Conservation (phyloP, 2,329 filamentous ascomycete genomes). For the Trichoderma guizhouense region DNA sequence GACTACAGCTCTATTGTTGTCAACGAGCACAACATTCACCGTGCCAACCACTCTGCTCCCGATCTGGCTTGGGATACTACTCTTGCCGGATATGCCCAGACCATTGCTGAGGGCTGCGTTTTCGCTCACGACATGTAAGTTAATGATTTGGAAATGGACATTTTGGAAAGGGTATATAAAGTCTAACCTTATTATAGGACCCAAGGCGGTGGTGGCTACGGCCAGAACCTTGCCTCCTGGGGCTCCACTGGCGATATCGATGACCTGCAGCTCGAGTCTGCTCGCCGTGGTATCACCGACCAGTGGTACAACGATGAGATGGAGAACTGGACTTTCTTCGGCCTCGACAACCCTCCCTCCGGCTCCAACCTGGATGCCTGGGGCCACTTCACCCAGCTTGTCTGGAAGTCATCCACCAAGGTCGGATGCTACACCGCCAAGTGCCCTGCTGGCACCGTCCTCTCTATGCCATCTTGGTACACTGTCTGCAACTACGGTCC, state of each 20-base stretch:
- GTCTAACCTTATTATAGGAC: constrained; percentile 42
- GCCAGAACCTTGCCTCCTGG: constrained; percentile 84
- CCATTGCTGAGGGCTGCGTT: constrained; percentile 63
- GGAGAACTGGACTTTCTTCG: constrained; percentile 57
- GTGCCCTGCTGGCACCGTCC: constrained; percentile 51
- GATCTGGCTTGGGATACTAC: constrained; percentile 62
- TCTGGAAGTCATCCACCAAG: constrained; percentile 39
- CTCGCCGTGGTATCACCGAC: constrained; percentile 69
- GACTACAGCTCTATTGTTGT: constrained; percentile 46
- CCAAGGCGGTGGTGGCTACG: constrained; percentile 62
- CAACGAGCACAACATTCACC: constrained; percentile 82
- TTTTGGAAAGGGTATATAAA: not conserved
- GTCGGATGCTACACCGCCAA: constrained; percentile 65
- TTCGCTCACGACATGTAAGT: constrained; percentile 76
- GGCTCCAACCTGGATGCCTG: constrained; percentile 61
- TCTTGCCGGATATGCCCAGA: constrained; percentile 61
- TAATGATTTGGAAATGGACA: not conserved
- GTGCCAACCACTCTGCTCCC: constrained; percentile 71
- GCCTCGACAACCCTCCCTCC: constrained; percentile 52
- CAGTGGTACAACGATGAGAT: constrained; percentile 88
- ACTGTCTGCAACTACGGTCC: constrained; percentile 87
- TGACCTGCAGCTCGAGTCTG: constrained; percentile 45
- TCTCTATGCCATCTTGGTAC: constrained; percentile 58
- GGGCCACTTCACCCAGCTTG: constrained; percentile 52
- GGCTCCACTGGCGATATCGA: constrained; percentile 40